Percentiles rank a stretch among this genome's conserved stretches.
phyloP scores from a whole-genome alignment of 2,329 filamentous ascomycete species.

The Coniochaeta sp. region DNA sequence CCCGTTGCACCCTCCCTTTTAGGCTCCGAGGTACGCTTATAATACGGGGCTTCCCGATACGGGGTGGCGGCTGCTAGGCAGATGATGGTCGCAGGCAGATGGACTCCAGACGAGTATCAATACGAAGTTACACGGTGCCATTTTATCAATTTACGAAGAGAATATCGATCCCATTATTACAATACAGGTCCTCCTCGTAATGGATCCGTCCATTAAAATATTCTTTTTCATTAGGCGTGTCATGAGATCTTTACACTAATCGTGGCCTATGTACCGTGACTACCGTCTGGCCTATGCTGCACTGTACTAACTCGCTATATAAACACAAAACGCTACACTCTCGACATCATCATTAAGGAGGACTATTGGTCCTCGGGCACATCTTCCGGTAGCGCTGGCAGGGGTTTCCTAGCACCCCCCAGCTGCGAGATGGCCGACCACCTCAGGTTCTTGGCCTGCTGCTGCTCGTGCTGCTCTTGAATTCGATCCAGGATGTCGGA shows the following conservation, averaged over 20 bases:
- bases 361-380: background rate
- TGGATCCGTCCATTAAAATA: too few relatives aligned
- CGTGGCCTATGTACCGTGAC: background rate
- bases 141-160: too few relatives aligned
- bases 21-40: too few relatives aligned
- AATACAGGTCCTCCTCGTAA: too few relatives aligned
- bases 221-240: background rate
- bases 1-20: too few relatives aligned
- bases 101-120: too few relatives aligned
- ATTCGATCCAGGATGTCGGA: background rate
- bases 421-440: background rate
- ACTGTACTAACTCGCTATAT: background rate
- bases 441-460: background rate
- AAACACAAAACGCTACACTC: too few relatives aligned
- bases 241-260: background rate
- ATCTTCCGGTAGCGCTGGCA: conserved; percentile 1
- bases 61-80: background rate
- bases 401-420: background rate
- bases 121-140: too few relatives aligned
- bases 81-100: too few relatives aligned
- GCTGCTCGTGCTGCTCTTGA: background rate
- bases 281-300: background rate
- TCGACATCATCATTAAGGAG: background rate
- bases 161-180: too few relatives aligned
- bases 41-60: background rate